phyloP scores from a whole-genome alignment of 306 rosid species.

The Lablab purpureus region DNA sequence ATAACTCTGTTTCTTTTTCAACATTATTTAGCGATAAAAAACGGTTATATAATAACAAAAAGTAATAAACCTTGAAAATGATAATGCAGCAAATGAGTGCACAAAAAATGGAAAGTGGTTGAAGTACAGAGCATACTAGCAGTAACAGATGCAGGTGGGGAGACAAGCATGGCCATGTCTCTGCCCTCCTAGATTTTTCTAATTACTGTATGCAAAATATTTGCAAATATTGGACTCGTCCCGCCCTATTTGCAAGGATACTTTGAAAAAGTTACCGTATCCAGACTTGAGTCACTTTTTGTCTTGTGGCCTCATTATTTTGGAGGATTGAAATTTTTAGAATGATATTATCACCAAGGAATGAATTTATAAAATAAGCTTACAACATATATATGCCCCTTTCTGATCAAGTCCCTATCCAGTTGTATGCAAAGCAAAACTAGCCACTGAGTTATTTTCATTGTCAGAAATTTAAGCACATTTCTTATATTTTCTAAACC shows the following conservation, averaged over 20 bases:
- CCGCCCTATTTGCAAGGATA: no score
- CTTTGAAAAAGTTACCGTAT: not conserved
- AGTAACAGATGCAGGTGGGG: not conserved
- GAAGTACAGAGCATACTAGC: no score
- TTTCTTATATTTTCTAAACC: slow-evolving; percentile 30
- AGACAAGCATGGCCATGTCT: not conserved
- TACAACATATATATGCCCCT: slow-evolving; percentile 17
- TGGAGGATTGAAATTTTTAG: not conserved
- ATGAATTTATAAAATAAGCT: not conserved
- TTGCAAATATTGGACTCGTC: not conserved
- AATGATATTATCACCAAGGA: slow-evolving; percentile 10
- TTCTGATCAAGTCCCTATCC: not conserved
- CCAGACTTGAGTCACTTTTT: slow-evolving; percentile 5
- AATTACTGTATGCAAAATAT: not conserved
- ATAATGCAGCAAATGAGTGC: not conserved
- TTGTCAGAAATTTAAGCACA: not conserved
- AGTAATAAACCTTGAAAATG: not conserved
- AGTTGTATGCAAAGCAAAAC: not conserved
- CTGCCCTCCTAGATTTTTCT: not conserved
- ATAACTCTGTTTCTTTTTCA: not conserved
- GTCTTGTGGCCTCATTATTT: not conserved
- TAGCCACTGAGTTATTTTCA: slow-evolving; percentile 2
- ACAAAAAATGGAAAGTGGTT: not conserved
- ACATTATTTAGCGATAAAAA: not conserved
- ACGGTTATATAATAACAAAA: not conserved